phyloP scores from a whole-genome alignment of 2,329 filamentous ascomycete genomes.

The Aphanocladium album region DNA sequence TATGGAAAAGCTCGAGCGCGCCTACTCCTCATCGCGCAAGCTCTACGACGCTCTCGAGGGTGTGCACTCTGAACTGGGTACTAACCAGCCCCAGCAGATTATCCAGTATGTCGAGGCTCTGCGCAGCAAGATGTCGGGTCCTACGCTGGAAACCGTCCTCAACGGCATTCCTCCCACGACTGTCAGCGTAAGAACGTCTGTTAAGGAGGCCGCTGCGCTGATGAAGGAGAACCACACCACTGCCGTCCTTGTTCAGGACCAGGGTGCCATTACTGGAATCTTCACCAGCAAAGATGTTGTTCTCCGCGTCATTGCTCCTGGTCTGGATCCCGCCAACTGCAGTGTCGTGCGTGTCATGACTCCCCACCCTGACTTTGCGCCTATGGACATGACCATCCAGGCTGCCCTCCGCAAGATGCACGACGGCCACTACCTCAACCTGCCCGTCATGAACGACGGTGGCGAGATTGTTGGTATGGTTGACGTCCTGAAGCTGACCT shows the following conservation, averaged over 20 bases:
- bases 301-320: conserved; percentile 92
- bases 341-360: conserved; percentile 99
- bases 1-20: conserved; percentile 98
- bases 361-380: conserved; percentile 96
- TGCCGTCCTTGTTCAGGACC: conserved; percentile 90
- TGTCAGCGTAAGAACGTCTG: conserved; percentile 90
- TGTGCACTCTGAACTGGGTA: conserved; percentile 92
- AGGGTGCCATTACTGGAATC: conserved; percentile 95
- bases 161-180: conserved; percentile 90
- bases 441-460: conserved; percentile 95
- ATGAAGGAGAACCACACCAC: conserved; percentile 99
- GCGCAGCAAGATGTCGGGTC: conserved; percentile 93
- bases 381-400: conserved; percentile 98
- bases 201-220: conserved; percentile 87
- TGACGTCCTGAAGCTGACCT: conserved; percentile 95
- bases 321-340: conserved; percentile 88
- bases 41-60: conserved; percentile 96
- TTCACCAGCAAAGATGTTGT: conserved; percentile 99
- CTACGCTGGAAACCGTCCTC: conserved; percentile 89
- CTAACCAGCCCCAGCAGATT: conserved; percentile 95
- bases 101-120: conserved; percentile 98
- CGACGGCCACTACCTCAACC: conserved; percentile 95
- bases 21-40: conserved; percentile 96
- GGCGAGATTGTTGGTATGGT: conserved; percentile 99
- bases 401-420: conserved; percentile 98